Evolutionary conservation across 2,329 filamentous ascomycete genomes (phyloP), one percentile per base, ranked within the genome.

Genomic region (Aspergillus spinulosporus): DNA sequence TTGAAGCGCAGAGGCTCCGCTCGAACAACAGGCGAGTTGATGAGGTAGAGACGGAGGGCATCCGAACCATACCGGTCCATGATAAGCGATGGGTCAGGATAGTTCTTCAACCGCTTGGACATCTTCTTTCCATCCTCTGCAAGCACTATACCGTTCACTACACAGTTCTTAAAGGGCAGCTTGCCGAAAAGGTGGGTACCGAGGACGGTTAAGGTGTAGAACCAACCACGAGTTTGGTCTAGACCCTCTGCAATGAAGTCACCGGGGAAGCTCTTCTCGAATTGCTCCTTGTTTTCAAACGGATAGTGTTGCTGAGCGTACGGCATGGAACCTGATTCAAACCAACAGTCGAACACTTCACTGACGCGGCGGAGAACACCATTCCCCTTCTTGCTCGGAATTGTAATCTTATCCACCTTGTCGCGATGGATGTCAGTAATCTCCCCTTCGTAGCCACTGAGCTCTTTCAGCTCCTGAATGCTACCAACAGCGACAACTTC

Each of bases 61-160:
- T 97, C 93, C 1, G 92, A 92, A 15, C 93, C 93, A 71, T 96
- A 96, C 68, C 88, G 88, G 56, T 88, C 78, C 82, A 97, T 94
- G 63, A 97, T 85, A 50, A 91, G 78, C 55, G 79, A 80, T 8
- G 93, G 93, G 67, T 96, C 92, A 0, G 93, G 93, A 73, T 96
- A 97, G 75, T 97, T 97, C 79, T 97, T 95, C 56, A 96, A 80
- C 52, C 93, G 86, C 77, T 97, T 97, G 5, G 92, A 96, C 93
- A 97, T 97, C 81, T 97, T 97, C 81, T 96, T 97, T 54, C 93
- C 93, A 68, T 96, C 91, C 71, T 96, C 92, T 0, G 92, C 92
- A 40, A 97, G 82, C 3, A 97, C 92, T 60, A 96, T 94, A 49
- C 92, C 92, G 69, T 96, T 97, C 60, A 96, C 92, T n/a, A 97